Percentiles rank a stretch among this genome's conserved stretches.
These are phyloP conservation scores for Tylopilus rubrobrunneus DNA, from an alignment of 768 basidiomycete genomes.

Conservation along the genomic window DNA sequence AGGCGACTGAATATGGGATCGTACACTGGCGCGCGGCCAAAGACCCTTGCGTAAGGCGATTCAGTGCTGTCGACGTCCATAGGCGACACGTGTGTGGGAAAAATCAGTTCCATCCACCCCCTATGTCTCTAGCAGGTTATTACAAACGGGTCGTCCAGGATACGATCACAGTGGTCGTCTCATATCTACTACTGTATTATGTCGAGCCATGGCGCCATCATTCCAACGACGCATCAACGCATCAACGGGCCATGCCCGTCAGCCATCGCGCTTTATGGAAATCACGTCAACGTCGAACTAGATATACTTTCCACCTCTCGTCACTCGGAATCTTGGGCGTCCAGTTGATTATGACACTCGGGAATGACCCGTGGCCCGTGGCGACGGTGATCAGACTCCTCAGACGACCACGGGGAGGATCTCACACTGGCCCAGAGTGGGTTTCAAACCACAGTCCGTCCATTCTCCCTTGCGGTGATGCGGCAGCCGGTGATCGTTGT, in stretches of 20 bases:
- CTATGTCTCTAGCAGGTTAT: no score
- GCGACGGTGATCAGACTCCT: not conserved
- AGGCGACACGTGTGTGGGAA: not conserved
- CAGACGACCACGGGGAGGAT: not conserved
- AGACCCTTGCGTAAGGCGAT: not conserved
- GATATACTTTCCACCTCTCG: not conserved
- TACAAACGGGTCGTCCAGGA: not conserved
- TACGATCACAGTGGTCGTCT: not conserved
- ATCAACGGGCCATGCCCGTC: not conserved
- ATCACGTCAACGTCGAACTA: not conserved
- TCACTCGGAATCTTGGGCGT: not conserved
- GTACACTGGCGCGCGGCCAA: conserved; percentile 20
- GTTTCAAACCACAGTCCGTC: not conserved
- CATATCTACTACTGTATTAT: not conserved
- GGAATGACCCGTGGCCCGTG: not conserved
- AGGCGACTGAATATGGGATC: conserved; percentile 10
- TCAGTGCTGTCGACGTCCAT: not conserved
- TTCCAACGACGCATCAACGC: not conserved
- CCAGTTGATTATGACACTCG: no score
- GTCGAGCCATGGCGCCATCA: not conserved
- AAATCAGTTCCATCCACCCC: not conserved
- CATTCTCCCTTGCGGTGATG: not conserved
- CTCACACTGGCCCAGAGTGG: not conserved
- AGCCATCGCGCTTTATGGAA: not conserved
- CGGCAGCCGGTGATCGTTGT: not conserved